A percentile compares a stretch with the other conserved stretches of the same genome.
phyloP scores from a whole-genome alignment of 2,329 filamentous ascomycete species.

The Meredithiella fracta region DNA sequence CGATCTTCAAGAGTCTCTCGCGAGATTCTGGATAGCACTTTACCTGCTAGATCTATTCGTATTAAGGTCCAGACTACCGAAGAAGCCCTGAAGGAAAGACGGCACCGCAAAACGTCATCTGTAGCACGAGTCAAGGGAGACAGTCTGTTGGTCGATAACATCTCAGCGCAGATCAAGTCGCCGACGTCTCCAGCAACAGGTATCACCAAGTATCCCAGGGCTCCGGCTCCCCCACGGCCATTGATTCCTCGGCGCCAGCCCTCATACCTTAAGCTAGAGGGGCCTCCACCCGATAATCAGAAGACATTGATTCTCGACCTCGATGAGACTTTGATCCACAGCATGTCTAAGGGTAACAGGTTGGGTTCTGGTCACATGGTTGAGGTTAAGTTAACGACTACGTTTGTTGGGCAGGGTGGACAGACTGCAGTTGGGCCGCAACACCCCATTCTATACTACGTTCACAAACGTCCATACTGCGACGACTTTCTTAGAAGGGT shows the following conservation, averaged over 20 bases:
- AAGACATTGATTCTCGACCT: slow-evolving; percentile 93
- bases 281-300: slow-evolving; percentile 41
- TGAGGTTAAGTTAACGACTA: slow-evolving; percentile 75
- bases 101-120: slow-evolving; percentile 41
- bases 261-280: slow-evolving; percentile 56
- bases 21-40: not conserved
- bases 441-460: slow-evolving; percentile 95
- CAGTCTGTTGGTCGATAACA: slow-evolving; percentile 24
- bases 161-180: slow-evolving; percentile 77
- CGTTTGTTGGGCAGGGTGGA: slow-evolving; percentile 49
- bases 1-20: slow-evolving; percentile 4
- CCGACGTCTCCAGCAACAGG: slow-evolving; percentile 67
- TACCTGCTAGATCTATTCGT: slow-evolving; percentile 53
- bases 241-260: slow-evolving; percentile 78
- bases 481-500: slow-evolving; percentile 87
- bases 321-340: slow-evolving; percentile 95
- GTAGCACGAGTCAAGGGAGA: slow-evolving; percentile 14
- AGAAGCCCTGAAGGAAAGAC: slow-evolving; percentile 55
- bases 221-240: slow-evolving; percentile 74
- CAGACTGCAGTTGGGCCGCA: slow-evolving; percentile 59
- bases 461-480: slow-evolving; percentile 92
- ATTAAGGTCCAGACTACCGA: slow-evolving; percentile 72
- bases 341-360: slow-evolving; percentile 86
- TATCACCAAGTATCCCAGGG: slow-evolving; percentile 79
- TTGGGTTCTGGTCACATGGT: slow-evolving; percentile 99